phyloP scores from a whole-genome alignment of 2,329 filamentous ascomycete genomes.

The Trichoderma asperellum region DNA sequence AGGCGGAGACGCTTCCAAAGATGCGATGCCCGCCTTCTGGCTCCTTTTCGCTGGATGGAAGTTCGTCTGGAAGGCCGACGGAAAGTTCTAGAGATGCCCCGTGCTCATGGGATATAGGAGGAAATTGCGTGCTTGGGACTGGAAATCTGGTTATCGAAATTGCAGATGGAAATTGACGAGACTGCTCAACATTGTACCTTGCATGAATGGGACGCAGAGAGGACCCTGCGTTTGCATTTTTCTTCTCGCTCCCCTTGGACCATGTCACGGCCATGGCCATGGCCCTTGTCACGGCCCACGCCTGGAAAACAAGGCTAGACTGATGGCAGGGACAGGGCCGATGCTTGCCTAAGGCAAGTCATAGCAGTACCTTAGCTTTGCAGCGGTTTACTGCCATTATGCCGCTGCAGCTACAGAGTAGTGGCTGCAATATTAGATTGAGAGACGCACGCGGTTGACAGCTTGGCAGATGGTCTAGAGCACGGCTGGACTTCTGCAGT shows the following conservation, averaged over 20 bases:
- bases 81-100: constrained; percentile 14
- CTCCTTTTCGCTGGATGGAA: constrained; percentile 8
- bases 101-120: constrained; percentile 8
- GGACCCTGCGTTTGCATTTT: constrained; percentile 7
- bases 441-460: no score
- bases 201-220: constrained; percentile 19
- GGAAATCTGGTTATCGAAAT: constrained; percentile 20
- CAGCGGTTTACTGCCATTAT: not conserved
- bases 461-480: constrained; percentile 5
- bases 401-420: not conserved
- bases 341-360: not conserved
- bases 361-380: not conserved
- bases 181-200: constrained; percentile 13
- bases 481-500: not conserved
- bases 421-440: not conserved
- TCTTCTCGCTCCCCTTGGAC: not conserved
- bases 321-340: constrained; percentile 4
- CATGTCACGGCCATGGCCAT: not conserved
- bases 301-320: not conserved
- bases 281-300: not conserved
- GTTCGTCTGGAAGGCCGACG: constrained; percentile 13
- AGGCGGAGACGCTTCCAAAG: not conserved
- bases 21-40: not conserved
- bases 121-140: constrained; percentile 11
- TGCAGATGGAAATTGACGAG: not conserved